Base-by-base conservation (phyloP, 2,329 filamentous ascomycete genomes). In the Exophiala alcalophila region DNA sequence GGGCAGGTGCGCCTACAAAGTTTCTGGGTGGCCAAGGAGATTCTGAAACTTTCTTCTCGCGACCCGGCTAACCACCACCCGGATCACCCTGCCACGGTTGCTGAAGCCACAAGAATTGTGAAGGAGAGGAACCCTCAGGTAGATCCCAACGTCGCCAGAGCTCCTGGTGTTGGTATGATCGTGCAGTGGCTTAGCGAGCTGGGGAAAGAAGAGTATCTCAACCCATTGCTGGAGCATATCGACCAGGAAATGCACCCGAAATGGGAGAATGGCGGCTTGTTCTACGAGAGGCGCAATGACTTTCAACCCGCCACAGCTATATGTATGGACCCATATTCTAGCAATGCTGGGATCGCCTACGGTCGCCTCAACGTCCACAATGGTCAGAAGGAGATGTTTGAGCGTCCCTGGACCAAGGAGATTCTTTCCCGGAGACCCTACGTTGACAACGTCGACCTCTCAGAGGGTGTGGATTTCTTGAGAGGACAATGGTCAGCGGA, bases 321-420 rank as follows among this genome's bases (percentile, higher is more conserved):
- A 18, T 26, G 20, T 18, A 36, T 49, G 26, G 33, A 38, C 4
- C 46, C 46, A 15, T 33, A 49, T 18, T 47, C 47, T 3, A 34
- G 47, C n/a, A 50, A 50, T 32, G 15, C 42, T 9, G 47, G 37
- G 8, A 18, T 50, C 11, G 47, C 32, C 10, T 50, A 50, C 16
- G 26, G 25, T n/a, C 37, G 47, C 1, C 34, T 50, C n/a, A 50
- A 50, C 18, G 34, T 50, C 18, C n/a, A 34, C 4, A 34, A 50
- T 21, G 47, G 47, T 9, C 47, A 50, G 34, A 46, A 46, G 38
- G 40, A 34, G 16, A 50, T 50, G 47, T 50, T 26, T 15, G 47
- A 50, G 25, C 15, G 36, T n/a, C 47, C 47, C 11, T 50, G 47
- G 47, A 46, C 47, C 2, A 33, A 21, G 4, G 43, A 38, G 8